Evolutionary conservation across 2,329 filamentous ascomycete species (phyloP).

Genomic region (Penicillium brevicompactum): DNA sequence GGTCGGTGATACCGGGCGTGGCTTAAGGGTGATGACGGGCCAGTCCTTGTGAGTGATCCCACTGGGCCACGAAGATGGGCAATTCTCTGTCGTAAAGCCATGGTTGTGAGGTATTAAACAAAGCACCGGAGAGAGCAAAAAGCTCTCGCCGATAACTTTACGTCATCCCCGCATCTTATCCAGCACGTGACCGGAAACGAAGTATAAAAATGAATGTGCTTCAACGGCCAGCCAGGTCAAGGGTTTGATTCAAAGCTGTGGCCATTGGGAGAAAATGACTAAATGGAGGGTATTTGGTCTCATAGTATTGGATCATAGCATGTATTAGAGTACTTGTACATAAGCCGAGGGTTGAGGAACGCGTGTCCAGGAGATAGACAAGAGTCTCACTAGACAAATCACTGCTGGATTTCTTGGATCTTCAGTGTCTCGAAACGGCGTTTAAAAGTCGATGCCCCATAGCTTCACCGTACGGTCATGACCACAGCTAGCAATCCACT

Average conservation of each 20-base stretch:
- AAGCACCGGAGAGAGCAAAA: conserved; percentile 1
- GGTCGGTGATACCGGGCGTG: conserved; percentile 15
- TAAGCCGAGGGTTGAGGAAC: too few relatives aligned
- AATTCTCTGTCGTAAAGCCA: conserved; percentile 17
- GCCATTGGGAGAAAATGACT: not conserved
- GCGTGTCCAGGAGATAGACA: too few relatives aligned
- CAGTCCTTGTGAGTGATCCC: conserved; percentile 1
- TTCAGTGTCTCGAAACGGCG: not conserved
- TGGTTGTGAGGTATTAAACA: conserved; percentile 3
- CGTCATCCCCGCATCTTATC: conserved; percentile 21
- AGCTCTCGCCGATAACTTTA: conserved; percentile 13
- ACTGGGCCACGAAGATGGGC: conserved; percentile 7
- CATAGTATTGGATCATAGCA: too few relatives aligned
- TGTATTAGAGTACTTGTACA: too few relatives aligned
- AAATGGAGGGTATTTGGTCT: too few relatives aligned
- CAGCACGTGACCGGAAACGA: conserved; percentile 16
- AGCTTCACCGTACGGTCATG: conserved; percentile 95
- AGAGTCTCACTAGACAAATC: not conserved
- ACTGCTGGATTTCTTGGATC: not conserved
- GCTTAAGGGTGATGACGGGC: conserved; percentile 7
- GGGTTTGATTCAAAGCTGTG: not conserved
- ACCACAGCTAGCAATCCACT: conserved; percentile 92
- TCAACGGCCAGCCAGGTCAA: too few relatives aligned
- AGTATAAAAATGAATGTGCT: not conserved
- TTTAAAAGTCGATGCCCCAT: conserved; percentile 85